Conservation (phyloP, 2,329 filamentous ascomycete species). For the Calycina herbarum region DNA sequence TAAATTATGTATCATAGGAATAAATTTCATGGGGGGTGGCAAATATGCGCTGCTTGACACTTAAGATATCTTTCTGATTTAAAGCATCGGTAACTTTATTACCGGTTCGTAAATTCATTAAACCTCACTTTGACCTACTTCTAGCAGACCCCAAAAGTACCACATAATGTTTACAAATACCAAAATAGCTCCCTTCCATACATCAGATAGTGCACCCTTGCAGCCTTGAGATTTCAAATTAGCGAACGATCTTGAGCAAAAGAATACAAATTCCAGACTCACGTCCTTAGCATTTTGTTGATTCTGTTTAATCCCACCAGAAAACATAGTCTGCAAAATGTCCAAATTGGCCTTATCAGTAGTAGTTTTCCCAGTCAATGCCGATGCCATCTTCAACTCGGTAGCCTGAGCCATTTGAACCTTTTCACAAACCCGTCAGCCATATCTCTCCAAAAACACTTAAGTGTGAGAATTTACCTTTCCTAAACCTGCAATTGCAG, state of each 20-base stretch:
- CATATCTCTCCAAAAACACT: neutral
- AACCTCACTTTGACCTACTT: neutral
- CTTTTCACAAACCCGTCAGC: constrained; percentile 6
- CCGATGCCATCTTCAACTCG: constrained; percentile 21
- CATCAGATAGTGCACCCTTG: neutral
- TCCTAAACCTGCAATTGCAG: constrained; percentile 18
- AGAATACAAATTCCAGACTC: neutral
- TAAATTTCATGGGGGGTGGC: no score
- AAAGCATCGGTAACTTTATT: neutral
- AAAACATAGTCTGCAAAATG: constrained; percentile 18
- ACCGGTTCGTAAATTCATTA: neutral
- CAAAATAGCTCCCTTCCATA: neutral
- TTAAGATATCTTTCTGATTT: neutral
- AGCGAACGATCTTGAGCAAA: neutral
- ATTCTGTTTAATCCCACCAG: constrained; percentile 23
- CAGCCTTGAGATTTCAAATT: neutral
- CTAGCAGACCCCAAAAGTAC: neutral
- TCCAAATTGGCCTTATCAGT: constrained; percentile 18
- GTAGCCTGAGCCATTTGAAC: constrained; percentile 20
- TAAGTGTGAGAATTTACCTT: constrained; percentile 7
- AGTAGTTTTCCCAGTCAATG: constrained; percentile 17
- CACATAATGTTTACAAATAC: neutral
- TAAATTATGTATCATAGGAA: neutral
- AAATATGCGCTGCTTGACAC: neutral
- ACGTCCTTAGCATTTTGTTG: constrained; percentile 26